Percentiles rank a stretch among this genome's conserved stretches.
phyloP scores from a whole-genome alignment of 176 grass and related monocot species.

The Aegilops bicornis region DNA sequence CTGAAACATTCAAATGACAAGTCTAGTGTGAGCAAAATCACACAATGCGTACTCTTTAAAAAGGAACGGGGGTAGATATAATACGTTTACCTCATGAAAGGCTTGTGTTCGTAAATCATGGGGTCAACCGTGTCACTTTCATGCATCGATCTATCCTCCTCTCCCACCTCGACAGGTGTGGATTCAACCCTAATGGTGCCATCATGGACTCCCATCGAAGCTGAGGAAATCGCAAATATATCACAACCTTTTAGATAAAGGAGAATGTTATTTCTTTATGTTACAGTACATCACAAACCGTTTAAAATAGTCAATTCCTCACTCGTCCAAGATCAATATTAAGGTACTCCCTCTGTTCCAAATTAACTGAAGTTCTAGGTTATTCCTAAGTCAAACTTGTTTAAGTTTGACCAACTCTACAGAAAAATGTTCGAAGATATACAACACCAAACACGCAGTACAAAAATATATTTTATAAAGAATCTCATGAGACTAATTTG shows the following conservation, averaged over 20 bases:
- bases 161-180: background rate
- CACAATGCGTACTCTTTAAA: background rate
- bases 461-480: too few species aligned
- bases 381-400: too few species aligned
- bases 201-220: background rate
- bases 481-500: too few species aligned
- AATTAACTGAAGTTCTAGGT: too few species aligned
- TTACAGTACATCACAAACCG: background rate
- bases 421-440: too few species aligned
- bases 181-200: rapidly evolving
- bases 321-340: background rate
- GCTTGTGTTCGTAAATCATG: background rate
- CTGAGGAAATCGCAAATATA: background rate
- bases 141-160: background rate
- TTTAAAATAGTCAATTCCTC: background rate
- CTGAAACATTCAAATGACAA: background rate
- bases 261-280: background rate
- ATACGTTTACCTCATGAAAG: background rate
- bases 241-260: background rate
- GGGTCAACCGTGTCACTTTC: background rate
- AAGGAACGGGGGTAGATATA: background rate
- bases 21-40: background rate
- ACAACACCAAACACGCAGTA: too few species aligned
- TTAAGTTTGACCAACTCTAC: too few species aligned
- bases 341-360: background rate